Evolutionary conservation across 176 grass and related monocot genomes (phyloP), one percentile per base, ranked within the genome.

Genomic region (Oryza glumipatula): DNA sequence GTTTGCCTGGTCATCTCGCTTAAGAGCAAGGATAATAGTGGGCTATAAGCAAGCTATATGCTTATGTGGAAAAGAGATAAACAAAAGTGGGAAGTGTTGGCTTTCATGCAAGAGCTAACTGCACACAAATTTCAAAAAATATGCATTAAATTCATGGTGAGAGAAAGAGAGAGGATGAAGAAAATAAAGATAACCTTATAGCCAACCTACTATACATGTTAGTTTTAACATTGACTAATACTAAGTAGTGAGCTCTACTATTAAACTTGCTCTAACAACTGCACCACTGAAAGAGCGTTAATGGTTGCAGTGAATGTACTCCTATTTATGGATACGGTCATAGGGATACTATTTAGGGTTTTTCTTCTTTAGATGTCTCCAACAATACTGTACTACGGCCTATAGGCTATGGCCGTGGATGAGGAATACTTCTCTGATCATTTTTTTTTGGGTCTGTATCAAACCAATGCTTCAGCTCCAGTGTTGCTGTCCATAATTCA

Each of bases 261-360:
- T 24, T 24, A 24, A 24, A 24, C 24, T 24, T 24, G 24, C 24
- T 24, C 24, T 24, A 3, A 74, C 61, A 67, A 13, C 22, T 60
- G 9, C 19, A 39, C 4, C 51, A 75, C 3, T 4, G 19, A 88
- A 88, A 78, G 10, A 74, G 74, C 49, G 60, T 60, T 12, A 52
- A 21, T 9, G 7, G 68, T 24, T 61, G 72, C 16, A 88, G 63
- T 16, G 33, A 82, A 66, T 74, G 44, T 48, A 48, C 7, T 3
- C 45, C 0, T 68, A 46, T 19, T 3, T 68, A 35, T 75, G 19
- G 16, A n/a, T 67, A 28, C 43, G 1, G 21, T 10, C 21, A 26
- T 9, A 28, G 41, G 2, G 21, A 16, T 14, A 26, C 13, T 81
- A 11, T 81, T 16, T 6, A 32, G 16, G 23, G 23, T 5, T 73